Evolutionary conservation across 371 early-diverging fungal species (phyloP).

Genomic region (Mortierella sp.): DNA sequence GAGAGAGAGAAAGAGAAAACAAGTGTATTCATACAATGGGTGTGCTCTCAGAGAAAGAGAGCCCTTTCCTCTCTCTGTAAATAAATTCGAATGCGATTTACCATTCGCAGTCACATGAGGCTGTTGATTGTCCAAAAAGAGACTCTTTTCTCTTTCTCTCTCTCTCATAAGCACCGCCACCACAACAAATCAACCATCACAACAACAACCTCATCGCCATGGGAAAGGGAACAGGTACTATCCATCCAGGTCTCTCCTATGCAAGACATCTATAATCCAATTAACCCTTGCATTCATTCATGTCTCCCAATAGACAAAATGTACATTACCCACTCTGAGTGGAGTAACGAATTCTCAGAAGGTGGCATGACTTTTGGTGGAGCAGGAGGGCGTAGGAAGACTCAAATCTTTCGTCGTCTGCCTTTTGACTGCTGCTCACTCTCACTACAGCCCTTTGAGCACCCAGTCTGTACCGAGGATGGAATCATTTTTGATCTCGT

Average conservation of each 20-base stretch:
- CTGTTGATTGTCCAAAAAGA: no score
- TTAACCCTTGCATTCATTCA: neutral
- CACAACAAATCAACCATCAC: neutral
- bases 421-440: slow-evolving; percentile 92
- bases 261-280: neutral
- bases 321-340: slow-evolving; percentile 92
- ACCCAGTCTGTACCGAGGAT: slow-evolving; percentile 89
- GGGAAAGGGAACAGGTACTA: slow-evolving; percentile 54
- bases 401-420: slow-evolving; percentile 74
- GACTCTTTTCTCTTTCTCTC: no score
- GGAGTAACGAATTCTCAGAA: slow-evolving; percentile 80
- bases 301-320: slow-evolving; percentile 52
- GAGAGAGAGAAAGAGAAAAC: neutral
- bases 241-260: no score
- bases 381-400: slow-evolving; percentile 55
- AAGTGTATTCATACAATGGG: neutral
- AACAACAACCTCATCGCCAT: slow-evolving; percentile 16
- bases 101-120: no score
- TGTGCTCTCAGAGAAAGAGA: no score
- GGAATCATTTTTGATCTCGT: slow-evolving; percentile 91
- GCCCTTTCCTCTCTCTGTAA: no score
- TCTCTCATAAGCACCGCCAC: neutral
- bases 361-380: slow-evolving; percentile 80
- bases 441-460: slow-evolving; percentile 87
- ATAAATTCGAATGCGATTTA: no score